phyloP scores from a whole-genome alignment of 108 stramenopile species.

The Cyclotella distinguenda region DNA sequence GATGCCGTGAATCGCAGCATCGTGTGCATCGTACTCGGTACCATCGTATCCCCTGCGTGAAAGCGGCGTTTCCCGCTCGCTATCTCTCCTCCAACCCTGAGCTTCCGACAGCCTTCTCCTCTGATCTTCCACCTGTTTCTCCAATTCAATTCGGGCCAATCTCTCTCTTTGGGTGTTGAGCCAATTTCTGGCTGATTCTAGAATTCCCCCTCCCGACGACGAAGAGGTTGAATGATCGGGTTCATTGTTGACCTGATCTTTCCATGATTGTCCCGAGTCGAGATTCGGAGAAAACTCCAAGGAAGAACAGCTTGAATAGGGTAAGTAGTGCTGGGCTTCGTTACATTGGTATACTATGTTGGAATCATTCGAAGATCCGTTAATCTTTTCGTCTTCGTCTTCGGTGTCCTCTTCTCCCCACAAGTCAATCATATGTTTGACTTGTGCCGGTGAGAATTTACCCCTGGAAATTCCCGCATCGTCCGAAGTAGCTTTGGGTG shows the following conservation, averaged over 20 bases:
- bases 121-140: constrained; percentile 50
- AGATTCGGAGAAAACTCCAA: too few relatives aligned
- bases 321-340: background rate
- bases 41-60: background rate
- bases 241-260: background rate
- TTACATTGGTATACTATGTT: background rate
- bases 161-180: constrained; percentile 37
- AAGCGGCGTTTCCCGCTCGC: constrained; percentile 6
- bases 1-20: background rate
- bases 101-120: constrained; percentile 41
- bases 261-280: too few relatives aligned
- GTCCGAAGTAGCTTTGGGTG: too few relatives aligned
- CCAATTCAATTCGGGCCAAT: constrained; percentile 39
- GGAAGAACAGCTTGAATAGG: too few relatives aligned
- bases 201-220: constrained; percentile 15
- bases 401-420: too few relatives aligned
- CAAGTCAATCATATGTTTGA: too few relatives aligned
- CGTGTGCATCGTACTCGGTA: background rate
- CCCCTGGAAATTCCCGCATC: too few relatives aligned
- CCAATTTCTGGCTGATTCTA: constrained; percentile 42
- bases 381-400: too few relatives aligned
- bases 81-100: constrained; percentile 30
- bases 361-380: background rate
- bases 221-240: background rate
- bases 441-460: too few relatives aligned